Conservation (phyloP, 208 protist species). For the Trypanosoma brucei region DNA sequence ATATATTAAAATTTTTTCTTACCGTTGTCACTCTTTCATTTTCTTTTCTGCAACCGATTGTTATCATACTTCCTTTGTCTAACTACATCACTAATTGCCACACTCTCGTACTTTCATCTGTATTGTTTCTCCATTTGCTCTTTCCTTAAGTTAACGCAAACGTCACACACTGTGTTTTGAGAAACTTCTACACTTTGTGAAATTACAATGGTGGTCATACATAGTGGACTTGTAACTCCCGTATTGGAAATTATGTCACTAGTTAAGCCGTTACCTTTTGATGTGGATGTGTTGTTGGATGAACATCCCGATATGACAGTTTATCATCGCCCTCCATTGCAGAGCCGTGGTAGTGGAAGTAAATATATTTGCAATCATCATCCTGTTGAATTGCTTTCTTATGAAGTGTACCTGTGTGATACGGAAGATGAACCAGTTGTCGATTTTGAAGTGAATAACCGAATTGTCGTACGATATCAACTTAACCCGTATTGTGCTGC, state of each 20-base stretch:
- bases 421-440: conserved; percentile 7
- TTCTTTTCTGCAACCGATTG: too few species aligned
- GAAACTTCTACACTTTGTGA: not conserved
- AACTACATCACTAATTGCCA: too few species aligned
- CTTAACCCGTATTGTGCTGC: conserved; percentile 8
- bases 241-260: conserved; percentile 6
- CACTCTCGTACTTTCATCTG: too few species aligned
- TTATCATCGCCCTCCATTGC: conserved; percentile 10
- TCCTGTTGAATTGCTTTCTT: not conserved
- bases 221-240: not conserved
- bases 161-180: too few species aligned
- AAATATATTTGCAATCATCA: conserved; percentile 1
- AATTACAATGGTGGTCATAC: not conserved
- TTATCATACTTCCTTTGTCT: too few species aligned
- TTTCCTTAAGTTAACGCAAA: too few species aligned
- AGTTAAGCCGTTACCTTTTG: conserved; percentile 4
- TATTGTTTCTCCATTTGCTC: too few species aligned
- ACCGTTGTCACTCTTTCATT: too few species aligned
- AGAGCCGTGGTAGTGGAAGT: conserved; percentile 6
- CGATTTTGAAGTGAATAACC: not conserved
- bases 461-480: conserved; percentile 18
- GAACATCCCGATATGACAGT: not conserved
- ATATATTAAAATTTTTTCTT: too few species aligned
- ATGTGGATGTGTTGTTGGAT: not conserved
- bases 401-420: not conserved